Conservation (phyloP, 305 asterid genomes). For the Striga hermonthica region DNA sequence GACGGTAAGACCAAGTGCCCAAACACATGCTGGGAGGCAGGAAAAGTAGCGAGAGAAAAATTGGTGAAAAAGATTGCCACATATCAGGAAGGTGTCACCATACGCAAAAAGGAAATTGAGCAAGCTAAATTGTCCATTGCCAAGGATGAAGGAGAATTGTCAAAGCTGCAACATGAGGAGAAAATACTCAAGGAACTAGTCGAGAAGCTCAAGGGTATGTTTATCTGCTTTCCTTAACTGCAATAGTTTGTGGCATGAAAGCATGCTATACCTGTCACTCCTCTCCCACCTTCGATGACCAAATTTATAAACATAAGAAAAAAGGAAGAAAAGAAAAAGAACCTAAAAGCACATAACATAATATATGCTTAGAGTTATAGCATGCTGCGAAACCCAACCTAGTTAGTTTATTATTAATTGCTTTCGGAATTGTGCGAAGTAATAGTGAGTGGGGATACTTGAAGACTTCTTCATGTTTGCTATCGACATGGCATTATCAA, state of each 20-base stretch:
- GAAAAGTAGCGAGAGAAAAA: constrained; percentile 84
- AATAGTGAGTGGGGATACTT: constrained; percentile 4
- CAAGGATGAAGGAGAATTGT: constrained; percentile 74
- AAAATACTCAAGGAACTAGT: constrained; percentile 72
- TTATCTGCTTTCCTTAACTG: constrained; percentile 25
- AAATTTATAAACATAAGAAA: background rate
- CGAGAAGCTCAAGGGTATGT: constrained; percentile 75
- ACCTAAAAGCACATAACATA: background rate
- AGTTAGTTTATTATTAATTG: constrained; percentile 11
- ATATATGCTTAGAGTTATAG: background rate
- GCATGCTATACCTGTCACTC: constrained; percentile 14
- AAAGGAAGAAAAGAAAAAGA: background rate
- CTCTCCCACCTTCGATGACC: background rate
- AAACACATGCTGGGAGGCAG: constrained; percentile 96
- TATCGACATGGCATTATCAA: constrained; percentile 17
- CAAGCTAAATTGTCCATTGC: constrained; percentile 60
- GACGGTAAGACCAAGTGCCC: constrained; percentile 72
- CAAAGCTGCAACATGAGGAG: constrained; percentile 73
- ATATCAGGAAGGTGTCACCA: constrained; percentile 63
- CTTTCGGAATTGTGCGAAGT: constrained; percentile 10
- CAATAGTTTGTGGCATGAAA: constrained; percentile 15
- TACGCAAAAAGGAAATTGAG: constrained; percentile 66
- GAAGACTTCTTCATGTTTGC: background rate
- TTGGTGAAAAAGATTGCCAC: constrained; percentile 76
- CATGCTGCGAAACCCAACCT: constrained; percentile 14